These are phyloP conservation scores for Alnus rubra DNA, from an alignment of 306 rosid species.

Conservation along the genomic window DNA sequence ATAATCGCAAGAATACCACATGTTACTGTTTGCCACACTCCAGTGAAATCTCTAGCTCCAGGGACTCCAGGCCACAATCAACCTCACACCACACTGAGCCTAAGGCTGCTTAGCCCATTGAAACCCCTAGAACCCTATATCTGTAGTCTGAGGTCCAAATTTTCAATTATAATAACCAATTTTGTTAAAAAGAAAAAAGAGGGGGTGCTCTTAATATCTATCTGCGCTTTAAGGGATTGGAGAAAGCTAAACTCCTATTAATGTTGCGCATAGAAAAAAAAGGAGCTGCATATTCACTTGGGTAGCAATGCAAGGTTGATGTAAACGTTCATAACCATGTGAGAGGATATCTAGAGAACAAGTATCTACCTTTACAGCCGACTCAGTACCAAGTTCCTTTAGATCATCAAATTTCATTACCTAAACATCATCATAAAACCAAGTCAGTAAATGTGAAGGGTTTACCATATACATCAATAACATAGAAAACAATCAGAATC, in stretches of 20 bases:
- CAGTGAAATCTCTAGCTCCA: neutral
- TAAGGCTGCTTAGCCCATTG: neutral
- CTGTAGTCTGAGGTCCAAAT: neutral
- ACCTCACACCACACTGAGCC: neutral
- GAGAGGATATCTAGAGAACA: conserved; percentile 7
- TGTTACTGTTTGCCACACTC: neutral
- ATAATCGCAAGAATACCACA: neutral
- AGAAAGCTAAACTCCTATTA: neutral
- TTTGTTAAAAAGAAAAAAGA: no score
- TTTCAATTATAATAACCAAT: neutral
- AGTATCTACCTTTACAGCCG: conserved; percentile 80
- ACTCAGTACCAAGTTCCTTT: conserved; percentile 85
- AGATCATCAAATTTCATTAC: conserved; percentile 97
- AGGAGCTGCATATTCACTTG: neutral
- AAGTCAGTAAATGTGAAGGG: conserved; percentile 19
- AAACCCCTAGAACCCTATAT: neutral
- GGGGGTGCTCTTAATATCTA: neutral
- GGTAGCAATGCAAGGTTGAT: neutral
- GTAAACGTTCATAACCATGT: neutral
- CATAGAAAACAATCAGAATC: neutral
- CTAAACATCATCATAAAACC: conserved; percentile 42
- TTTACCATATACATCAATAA: conserved; percentile 14
- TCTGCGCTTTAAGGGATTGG: neutral
- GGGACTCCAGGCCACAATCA: neutral
- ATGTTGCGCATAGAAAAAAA: neutral